Evolutionary conservation across 2,329 filamentous ascomycete species (phyloP), one percentile per base, ranked within the genome.

Genomic region (Leptoxyphium fumago): DNA sequence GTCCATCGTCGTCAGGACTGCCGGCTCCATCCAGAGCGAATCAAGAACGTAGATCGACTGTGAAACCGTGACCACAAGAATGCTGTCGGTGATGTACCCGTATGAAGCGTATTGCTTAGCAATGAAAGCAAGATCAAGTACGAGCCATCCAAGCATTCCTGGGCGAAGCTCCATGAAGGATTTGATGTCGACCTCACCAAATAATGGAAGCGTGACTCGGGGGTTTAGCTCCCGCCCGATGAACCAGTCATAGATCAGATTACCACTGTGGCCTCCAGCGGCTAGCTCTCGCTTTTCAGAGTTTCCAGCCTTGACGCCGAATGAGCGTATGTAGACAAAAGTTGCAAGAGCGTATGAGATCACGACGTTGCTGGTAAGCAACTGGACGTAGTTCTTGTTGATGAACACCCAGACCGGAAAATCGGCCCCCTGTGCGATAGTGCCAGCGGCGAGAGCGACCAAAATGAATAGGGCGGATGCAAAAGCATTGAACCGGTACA

Each of bases 201-300:
- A 72, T 41, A 93, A 62, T 2, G 87, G 87, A 18, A 94, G 67
- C 0, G 73, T 77, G 47, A 93, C 64, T 41, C 88, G 84, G 2
- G 89, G 89, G 65, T 96, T 96, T 48, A 96, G 78, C 64, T 96
- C 89, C 26, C 89, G 84, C 15, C 89, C 89, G 51, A 96, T 95
- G 66, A 87, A 96, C 78, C 86, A 96, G 64, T 96, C 89, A 62
- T 96, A 95, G 32, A 95, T 65, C 50, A 86, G 67, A 63, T 94
- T 95, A 46, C 87, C 88, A 1, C 78, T 79, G 58, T 83, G 76
- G 13, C 87, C 88, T 38, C 88, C 87, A 1, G 77, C 76, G 0
- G 88, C 88, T 7, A 96, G 73, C 61, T 91, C 80, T 36, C 88
- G 83, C 49, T 75, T 69, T 40, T 81, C 72, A 10, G 73, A 69